These are phyloP conservation scores for Ophiostoma populinum DNA, from an alignment of 2,329 filamentous ascomycete genomes.

Conservation along the genomic window DNA sequence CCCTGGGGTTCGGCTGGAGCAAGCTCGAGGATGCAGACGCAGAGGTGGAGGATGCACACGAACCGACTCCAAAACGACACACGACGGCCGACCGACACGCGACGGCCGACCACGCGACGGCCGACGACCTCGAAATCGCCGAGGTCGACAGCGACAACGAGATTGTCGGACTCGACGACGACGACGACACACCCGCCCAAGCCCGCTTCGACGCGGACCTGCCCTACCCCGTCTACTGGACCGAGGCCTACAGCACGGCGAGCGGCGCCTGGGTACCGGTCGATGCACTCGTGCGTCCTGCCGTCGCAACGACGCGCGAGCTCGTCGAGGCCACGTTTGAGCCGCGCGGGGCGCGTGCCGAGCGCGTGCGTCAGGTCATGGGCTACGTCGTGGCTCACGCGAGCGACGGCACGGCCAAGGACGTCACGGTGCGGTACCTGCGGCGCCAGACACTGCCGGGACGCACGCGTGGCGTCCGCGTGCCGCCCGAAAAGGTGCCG, in stretches of 20 bases:
- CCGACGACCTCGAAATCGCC: constrained; percentile 29
- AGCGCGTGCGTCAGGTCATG: constrained; percentile 75
- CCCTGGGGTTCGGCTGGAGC: constrained; percentile 78
- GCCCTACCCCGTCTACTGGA: constrained; percentile 81
- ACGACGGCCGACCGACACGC: neutral
- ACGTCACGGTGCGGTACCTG: constrained; percentile 83
- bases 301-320: constrained; percentile 56
- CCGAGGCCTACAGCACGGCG: constrained; percentile 68
- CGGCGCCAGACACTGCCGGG: constrained; percentile 69
- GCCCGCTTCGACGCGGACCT: constrained; percentile 53
- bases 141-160: constrained; percentile 39
- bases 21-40: constrained; percentile 62
- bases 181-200: constrained; percentile 15
- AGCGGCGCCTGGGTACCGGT: constrained; percentile 66
- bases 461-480: constrained; percentile 70
- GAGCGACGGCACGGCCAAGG: constrained; percentile 74
- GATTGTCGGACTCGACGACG: constrained; percentile 38
- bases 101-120: constrained; percentile 9
- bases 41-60: constrained; percentile 21
- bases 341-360: constrained; percentile 65
- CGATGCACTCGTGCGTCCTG: constrained; percentile 52
- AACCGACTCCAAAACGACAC: neutral
- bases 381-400: constrained; percentile 77
- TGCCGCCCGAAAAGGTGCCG: constrained; percentile 64
- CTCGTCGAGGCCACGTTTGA: constrained; percentile 56